Percentiles rank a stretch among this genome's conserved stretches.
These are phyloP conservation scores for Saccharata proteae DNA, from an alignment of 2,329 filamentous ascomycete species.

Conservation along the genomic window DNA sequence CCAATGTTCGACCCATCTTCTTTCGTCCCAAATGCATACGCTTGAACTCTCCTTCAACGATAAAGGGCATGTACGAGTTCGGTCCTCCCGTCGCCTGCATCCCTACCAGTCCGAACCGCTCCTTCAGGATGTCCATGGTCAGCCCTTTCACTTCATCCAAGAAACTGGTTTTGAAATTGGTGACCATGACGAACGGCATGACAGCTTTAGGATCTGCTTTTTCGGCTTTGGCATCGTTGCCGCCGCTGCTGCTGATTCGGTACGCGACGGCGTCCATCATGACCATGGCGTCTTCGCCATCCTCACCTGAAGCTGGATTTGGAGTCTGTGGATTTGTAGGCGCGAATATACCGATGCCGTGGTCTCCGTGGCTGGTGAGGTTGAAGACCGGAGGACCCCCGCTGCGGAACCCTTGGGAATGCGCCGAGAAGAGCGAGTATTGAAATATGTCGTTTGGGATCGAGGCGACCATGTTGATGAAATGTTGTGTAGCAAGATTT, in stretches of 20 bases:
- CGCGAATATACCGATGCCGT: slow-evolving; percentile 27
- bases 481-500: no score
- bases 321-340: background rate
- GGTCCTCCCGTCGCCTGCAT: slow-evolving; percentile 14
- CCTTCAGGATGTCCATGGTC: no score
- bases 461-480: slow-evolving; percentile 27
- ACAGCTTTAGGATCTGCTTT: slow-evolving; percentile 21
- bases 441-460: slow-evolving; percentile 36
- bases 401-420: slow-evolving; percentile 23
- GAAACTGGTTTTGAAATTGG: slow-evolving; percentile 25
- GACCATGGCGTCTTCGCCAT: slow-evolving; percentile 27
- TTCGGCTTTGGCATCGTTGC: slow-evolving; percentile 18
- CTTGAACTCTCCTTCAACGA: slow-evolving; percentile 24
- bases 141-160: slow-evolving; percentile 15
- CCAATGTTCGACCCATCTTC: slow-evolving; percentile 14
- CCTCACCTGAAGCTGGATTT: slow-evolving; percentile 12
- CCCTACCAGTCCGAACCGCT: slow-evolving; percentile 13
- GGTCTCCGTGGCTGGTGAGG: slow-evolving; percentile 29
- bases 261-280: slow-evolving; percentile 24
- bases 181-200: slow-evolving; percentile 30
- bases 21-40: slow-evolving; percentile 17
- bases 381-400: slow-evolving; percentile 22
- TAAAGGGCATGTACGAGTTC: slow-evolving; percentile 30
- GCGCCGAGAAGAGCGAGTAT: slow-evolving; percentile 27
- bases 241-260: slow-evolving; percentile 16